Percentiles rank a stretch among this genome's conserved stretches.
Conservation (phyloP, 1,284 basidiomycete genomes). For the Austropuccinia psidii region DNA sequence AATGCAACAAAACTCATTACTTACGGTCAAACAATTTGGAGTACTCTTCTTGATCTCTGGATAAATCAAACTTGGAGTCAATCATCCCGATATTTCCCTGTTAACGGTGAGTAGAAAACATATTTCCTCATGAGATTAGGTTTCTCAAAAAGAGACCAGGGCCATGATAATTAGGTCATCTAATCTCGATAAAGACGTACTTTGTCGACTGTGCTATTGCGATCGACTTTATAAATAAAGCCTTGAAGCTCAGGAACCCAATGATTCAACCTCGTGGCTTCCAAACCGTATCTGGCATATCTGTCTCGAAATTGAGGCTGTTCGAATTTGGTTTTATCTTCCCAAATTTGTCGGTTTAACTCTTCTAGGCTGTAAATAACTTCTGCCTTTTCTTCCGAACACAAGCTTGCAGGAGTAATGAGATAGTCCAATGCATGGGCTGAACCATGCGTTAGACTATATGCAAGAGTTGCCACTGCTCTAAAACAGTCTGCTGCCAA, state of each 20-base stretch:
- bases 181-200: conserved; percentile 9
- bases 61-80: not conserved
- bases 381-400: not conserved
- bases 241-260: conserved; percentile 11
- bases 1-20: not conserved
- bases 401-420: not conserved
- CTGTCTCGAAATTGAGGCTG: not conserved
- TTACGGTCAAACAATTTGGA: not conserved
- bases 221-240: conserved; percentile 1
- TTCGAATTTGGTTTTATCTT: not conserved
- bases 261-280: conserved; percentile 18
- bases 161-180: no score
- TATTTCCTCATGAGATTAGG: no score
- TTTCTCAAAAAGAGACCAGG: no score
- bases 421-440: conserved; percentile 32
- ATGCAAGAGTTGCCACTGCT: conserved; percentile 29
- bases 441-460: conserved; percentile 23
- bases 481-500: conserved; percentile 33
- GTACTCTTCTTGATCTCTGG: not conserved
- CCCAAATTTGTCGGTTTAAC: not conserved
- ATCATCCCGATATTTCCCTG: no score
- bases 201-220: not conserved
- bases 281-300: conserved; percentile 11
- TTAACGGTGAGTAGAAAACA: no score
- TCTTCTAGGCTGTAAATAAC: conserved; percentile 4